These are phyloP conservation scores for Gyromitra esculenta DNA, from an alignment of 2,329 filamentous ascomycete genomes.

Conservation along the genomic window DNA sequence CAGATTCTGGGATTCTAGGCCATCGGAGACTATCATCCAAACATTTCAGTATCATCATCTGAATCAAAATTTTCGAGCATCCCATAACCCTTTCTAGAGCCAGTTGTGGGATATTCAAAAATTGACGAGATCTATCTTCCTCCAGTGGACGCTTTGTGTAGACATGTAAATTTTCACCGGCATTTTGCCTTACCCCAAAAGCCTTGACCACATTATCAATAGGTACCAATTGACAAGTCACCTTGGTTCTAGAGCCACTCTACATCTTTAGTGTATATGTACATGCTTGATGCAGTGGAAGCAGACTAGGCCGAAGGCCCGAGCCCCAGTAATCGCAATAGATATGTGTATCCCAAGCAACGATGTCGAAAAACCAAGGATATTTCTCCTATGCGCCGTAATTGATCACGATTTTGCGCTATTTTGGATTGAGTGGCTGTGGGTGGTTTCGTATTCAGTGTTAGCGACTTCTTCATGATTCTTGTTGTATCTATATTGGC, in stretches of 20 bases:
- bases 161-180: constrained; percentile 28
- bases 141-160: constrained; percentile 29
- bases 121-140: constrained; percentile 3
- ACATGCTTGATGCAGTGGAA: constrained; percentile 34
- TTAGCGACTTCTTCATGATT: constrained; percentile 31
- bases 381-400: constrained; percentile 22
- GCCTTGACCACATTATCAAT: constrained; percentile 41
- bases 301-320: constrained; percentile 38
- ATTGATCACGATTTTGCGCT: constrained; percentile 33
- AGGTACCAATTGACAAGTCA: constrained; percentile 45
- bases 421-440: constrained; percentile 40
- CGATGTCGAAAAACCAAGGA: constrained; percentile 29
- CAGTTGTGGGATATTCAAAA: constrained; percentile 12
- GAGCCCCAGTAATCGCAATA: constrained; percentile 29
- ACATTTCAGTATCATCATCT: constrained; percentile 14
- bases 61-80: constrained; percentile 9
- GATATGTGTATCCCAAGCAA: constrained; percentile 18
- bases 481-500: constrained; percentile 28
- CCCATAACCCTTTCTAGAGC: constrained; percentile 18
- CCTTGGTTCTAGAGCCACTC: constrained; percentile 26
- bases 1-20: not conserved
- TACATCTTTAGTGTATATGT: constrained; percentile 20
- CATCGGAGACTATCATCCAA: constrained; percentile 19
- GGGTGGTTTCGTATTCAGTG: constrained; percentile 5
- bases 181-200: constrained; percentile 29